Percentiles rank a stretch among this genome's conserved stretches.
Evolutionary conservation across 2,329 filamentous ascomycete species (phyloP).

Genomic region (Ophiostoma sp.): DNA sequence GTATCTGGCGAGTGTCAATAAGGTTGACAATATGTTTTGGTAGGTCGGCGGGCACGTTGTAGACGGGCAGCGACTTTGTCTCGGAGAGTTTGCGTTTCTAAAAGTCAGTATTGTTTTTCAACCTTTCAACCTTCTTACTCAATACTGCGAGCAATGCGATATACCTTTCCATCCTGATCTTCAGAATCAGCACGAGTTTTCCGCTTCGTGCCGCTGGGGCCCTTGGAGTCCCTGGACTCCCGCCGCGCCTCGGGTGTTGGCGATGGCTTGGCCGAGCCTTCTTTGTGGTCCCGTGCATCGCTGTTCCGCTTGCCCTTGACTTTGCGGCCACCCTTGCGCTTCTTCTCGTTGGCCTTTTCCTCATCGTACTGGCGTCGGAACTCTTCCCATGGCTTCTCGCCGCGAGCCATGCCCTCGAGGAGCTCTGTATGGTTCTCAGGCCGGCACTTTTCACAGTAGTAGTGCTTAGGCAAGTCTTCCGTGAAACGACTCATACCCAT

Average conservation of each 20-base stretch:
- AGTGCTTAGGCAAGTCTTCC: conserved; percentile 73
- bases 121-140: neutral
- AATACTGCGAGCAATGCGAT: conserved; percentile 31
- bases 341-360: conserved; percentile 53
- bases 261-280: conserved; percentile 38
- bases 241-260: conserved; percentile 40
- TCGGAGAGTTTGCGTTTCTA: conserved; percentile 52
- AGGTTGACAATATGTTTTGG: conserved; percentile 50
- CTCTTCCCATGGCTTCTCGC: conserved; percentile 82
- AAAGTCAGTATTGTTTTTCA: neutral
- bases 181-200: conserved; percentile 55
- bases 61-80: conserved; percentile 41
- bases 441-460: conserved; percentile 87
- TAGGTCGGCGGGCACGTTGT: conserved; percentile 49
- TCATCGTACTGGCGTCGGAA: conserved; percentile 58
- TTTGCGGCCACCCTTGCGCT: conserved; percentile 57
- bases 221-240: conserved; percentile 24
- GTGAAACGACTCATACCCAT: conserved; percentile 77
- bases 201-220: conserved; percentile 41
- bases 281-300: conserved; percentile 46
- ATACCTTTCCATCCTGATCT: conserved; percentile 44
- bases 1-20: conserved; percentile 58
- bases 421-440: conserved; percentile 79
- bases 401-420: conserved; percentile 68
- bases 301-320: conserved; percentile 59